phyloP scores from a whole-genome alignment of 108 stramenopile genomes.

The Cyclotella cryptica region DNA sequence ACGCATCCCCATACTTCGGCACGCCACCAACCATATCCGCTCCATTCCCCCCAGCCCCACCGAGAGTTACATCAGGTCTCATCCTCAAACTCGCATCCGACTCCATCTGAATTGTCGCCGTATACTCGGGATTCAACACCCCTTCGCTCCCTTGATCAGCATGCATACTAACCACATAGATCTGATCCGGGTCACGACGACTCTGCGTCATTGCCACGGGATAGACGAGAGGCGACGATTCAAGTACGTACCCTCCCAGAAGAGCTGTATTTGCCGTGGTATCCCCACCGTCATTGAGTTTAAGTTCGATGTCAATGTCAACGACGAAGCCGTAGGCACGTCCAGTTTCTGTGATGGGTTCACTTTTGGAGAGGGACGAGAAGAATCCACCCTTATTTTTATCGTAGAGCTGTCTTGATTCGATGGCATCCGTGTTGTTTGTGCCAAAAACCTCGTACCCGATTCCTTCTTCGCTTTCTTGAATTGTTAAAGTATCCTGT shows the following conservation, averaged over 20 bases:
- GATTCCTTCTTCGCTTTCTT: neutral
- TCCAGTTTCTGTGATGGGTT: conserved; percentile 20
- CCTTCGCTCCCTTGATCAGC: conserved; percentile 13
- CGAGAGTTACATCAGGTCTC: conserved; percentile 47
- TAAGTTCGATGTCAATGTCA: conserved; percentile 40
- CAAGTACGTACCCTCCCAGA: conserved; percentile 42
- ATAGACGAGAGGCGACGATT: conserved; percentile 47
- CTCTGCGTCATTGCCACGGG: conserved; percentile 46
- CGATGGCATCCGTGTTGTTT: neutral
- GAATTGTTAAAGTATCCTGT: neutral
- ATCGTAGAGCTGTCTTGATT: conserved; percentile 4
- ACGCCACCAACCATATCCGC: conserved; percentile 27
- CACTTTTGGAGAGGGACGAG: conserved; percentile 31
- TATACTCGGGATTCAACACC: conserved; percentile 47
- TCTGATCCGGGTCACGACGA: conserved; percentile 43
- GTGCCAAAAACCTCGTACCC: neutral
- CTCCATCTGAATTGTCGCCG: conserved; percentile 28
- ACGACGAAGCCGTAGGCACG: conserved; percentile 45
- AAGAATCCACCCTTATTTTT: conserved; percentile 42
- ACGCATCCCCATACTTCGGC: conserved; percentile 40
- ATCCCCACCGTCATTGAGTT: conserved; percentile 10
- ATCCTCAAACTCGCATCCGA: conserved; percentile 31
- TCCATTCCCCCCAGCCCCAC: conserved; percentile 42
- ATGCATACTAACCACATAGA: conserved; percentile 53
- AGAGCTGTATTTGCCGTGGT: conserved; percentile 39